Conservation (phyloP, 805 yeast genomes). For the Geotrichum ghanense region DNA sequence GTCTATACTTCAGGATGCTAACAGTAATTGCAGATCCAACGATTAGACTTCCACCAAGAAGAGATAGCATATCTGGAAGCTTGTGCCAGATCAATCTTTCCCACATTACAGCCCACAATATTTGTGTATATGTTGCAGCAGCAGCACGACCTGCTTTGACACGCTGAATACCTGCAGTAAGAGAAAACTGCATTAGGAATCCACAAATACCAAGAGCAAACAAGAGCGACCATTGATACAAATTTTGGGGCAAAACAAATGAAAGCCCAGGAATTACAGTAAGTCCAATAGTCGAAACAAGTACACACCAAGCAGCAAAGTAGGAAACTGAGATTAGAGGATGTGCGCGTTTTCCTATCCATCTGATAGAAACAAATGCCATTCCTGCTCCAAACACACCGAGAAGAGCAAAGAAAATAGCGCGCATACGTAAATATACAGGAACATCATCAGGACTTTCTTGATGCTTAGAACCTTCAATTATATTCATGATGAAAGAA, state of each 20-base stretch:
- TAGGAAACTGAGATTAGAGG: conserved; percentile 70
- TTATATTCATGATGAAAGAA: conserved; percentile 40
- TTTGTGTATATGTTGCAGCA: conserved; percentile 62
- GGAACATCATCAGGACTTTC: conserved; percentile 16
- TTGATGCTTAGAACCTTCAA: neutral
- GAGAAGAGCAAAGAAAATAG: conserved; percentile 48
- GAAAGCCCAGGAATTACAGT: conserved; percentile 44
- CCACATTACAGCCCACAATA: conserved; percentile 69
- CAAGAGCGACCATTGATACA: conserved; percentile 56
- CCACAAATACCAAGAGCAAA: conserved; percentile 61
- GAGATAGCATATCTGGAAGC: conserved; percentile 57
- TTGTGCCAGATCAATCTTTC: conserved; percentile 64
- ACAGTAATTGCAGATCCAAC: conserved; percentile 53
- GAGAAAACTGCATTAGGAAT: conserved; percentile 65
- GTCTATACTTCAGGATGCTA: conserved; percentile 34
- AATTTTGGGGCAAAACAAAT: conserved; percentile 50
- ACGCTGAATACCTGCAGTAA: conserved; percentile 75
- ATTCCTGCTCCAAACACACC: conserved; percentile 62
- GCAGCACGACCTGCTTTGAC: conserved; percentile 71
- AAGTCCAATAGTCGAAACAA: conserved; percentile 44
- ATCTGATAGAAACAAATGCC: conserved; percentile 61
- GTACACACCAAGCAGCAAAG: conserved; percentile 50
- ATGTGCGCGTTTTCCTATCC: conserved; percentile 69
- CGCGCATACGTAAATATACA: conserved; percentile 44
- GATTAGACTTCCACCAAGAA: conserved; percentile 59